Conservation (phyloP, 257 asterid species). For the Solanum pennellii region DNA sequence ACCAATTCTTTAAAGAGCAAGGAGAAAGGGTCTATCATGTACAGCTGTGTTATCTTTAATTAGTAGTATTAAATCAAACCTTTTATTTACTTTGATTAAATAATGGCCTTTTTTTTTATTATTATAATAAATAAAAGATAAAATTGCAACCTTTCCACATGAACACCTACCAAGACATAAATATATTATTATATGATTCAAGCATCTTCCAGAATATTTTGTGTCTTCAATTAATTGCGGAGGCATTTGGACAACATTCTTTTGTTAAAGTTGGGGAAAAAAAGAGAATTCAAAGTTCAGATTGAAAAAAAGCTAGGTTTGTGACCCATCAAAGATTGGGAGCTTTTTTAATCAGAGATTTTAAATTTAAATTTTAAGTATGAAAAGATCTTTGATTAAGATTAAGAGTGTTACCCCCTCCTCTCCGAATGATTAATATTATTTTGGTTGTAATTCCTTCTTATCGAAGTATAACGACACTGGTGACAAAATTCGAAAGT, state of each 20-base stretch:
- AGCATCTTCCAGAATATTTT: background rate
- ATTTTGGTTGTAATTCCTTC: background rate
- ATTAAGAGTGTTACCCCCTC: accelerated
- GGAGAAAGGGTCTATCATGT: background rate
- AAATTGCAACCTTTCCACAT: background rate
- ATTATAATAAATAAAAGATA: background rate
- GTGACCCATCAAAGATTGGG: background rate
- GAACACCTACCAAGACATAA: background rate
- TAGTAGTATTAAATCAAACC: background rate
- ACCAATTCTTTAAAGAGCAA: background rate
- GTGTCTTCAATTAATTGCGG: background rate
- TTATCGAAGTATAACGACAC: background rate
- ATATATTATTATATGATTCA: background rate
- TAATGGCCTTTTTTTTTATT: background rate
- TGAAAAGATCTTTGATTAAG: no score
- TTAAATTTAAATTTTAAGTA: accelerated
- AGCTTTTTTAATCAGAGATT: no score
- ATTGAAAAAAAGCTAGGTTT: background rate
- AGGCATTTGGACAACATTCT: background rate
- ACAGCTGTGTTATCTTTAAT: background rate
- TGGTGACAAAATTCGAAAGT: background rate
- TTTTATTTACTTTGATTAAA: background rate
- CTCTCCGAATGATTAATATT: no score
- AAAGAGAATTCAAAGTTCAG: background rate
- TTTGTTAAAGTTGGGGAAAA: background rate